phyloP scores from a whole-genome alignment of 352 stramenopile genomes.

The Globisporangium paroecandrum region DNA sequence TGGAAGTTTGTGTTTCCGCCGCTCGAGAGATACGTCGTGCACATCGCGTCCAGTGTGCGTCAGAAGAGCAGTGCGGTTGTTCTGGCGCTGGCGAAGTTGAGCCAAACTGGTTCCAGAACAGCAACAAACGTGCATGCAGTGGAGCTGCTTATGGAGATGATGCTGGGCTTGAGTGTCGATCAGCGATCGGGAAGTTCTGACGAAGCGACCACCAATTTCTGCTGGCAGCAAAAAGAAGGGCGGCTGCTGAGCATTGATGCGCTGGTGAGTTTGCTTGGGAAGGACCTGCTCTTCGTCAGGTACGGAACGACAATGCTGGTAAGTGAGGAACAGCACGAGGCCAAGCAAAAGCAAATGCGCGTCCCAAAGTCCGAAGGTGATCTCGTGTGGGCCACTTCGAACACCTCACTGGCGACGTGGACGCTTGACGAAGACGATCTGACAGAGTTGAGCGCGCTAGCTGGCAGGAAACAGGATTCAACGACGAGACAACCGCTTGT shows the following conservation, averaged over 20 bases:
- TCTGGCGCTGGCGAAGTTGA: conserved; percentile 37
- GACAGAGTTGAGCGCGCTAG: not conserved
- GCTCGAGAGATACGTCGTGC: conserved; percentile 67
- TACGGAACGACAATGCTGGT: conserved; percentile 2
- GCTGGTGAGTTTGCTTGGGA: conserved; percentile 42
- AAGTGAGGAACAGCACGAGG: not conserved
- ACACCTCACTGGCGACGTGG: conserved; percentile 32
- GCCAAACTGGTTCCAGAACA: not conserved
- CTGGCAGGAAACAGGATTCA: not conserved
- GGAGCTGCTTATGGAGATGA: conserved; percentile 46
- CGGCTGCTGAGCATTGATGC: conserved; percentile 65
- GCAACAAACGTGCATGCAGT: conserved; percentile 9
- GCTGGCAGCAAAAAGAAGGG: conserved; percentile 70
- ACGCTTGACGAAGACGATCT: conserved; percentile 24
- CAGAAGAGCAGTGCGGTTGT: conserved; percentile 54
- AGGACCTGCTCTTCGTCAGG: conserved; percentile 19
- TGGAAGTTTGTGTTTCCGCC: conserved; percentile 72
- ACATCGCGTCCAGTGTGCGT: conserved; percentile 66
- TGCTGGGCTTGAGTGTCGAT: conserved; percentile 35
- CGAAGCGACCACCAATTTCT: conserved; percentile 22
- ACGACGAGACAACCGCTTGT: not conserved
- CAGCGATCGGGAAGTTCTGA: not conserved
- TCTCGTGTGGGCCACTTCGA: not conserved
- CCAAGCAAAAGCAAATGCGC: not conserved
- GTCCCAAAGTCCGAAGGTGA: not conserved